Evolutionary conservation across 805 yeast species (phyloP).

Genomic region (Kazachstania africana): DNA sequence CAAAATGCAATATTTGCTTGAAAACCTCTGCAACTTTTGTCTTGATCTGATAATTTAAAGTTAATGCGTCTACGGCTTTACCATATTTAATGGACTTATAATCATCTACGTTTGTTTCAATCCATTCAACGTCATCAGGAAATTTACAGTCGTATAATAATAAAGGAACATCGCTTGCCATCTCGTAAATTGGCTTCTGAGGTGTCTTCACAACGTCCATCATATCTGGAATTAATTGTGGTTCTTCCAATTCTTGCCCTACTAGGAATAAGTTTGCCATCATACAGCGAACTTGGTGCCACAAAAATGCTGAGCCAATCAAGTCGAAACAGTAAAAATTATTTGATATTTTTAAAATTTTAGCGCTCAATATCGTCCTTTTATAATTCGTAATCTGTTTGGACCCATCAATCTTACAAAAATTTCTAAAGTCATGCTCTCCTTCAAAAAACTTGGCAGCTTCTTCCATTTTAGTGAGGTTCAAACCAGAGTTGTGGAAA

Average conservation of each 20-base stretch:
- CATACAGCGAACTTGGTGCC: conserved; percentile 98
- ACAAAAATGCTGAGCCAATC: conserved; percentile 79
- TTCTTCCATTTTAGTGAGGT: conserved; percentile 52
- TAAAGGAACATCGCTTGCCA: conserved; percentile 85
- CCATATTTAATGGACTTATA: conserved; percentile 32
- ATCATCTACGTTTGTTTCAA: conserved; percentile 17
- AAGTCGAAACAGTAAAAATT: conserved; percentile 61
- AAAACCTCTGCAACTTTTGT: conserved; percentile 40
- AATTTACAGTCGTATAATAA: conserved; percentile 78
- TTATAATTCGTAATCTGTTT: conserved; percentile 75
- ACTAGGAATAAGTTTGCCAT: conserved; percentile 69
- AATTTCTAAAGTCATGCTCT: conserved; percentile 83
- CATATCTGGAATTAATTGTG: conserved; percentile 44
- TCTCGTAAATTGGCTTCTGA: conserved; percentile 65
- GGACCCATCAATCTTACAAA: conserved; percentile 88
- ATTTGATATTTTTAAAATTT: conserved; percentile 30
- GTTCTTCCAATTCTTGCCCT: conserved; percentile 66
- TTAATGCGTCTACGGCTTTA: conserved; percentile 36
- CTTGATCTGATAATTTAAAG: conserved; percentile 48
- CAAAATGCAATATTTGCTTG: conserved; percentile 26
- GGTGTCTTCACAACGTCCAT: conserved; percentile 48
- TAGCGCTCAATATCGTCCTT: conserved; percentile 48
- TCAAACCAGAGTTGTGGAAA: conserved; percentile 46
- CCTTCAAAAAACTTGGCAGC: conserved; percentile 58
- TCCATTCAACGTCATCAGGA: conserved; percentile 60